Evolutionary conservation across 2,329 filamentous ascomycete species (phyloP), one percentile per base, ranked within the genome.

Genomic region (Botryotinia globosa): DNA sequence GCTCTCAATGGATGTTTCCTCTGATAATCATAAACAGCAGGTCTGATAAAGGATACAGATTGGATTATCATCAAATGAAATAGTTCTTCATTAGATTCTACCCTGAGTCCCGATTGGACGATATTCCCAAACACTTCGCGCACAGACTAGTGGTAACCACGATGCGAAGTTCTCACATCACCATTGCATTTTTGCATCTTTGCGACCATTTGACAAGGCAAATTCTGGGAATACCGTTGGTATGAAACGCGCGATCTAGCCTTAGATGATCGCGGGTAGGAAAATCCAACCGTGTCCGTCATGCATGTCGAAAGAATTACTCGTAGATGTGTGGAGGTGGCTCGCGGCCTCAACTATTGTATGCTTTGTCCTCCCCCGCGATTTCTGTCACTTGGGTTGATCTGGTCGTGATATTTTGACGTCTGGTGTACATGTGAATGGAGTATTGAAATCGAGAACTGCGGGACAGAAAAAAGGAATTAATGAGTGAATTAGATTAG

Each of bases 141-240:
- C 56, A 70, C 68, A 64, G 68, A 70, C 68, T 70, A 70, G 68
- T 56, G 48, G 65, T 56, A 39, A 56, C n/a, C n/a, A 67, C 42
- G 48, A 25, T 54, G 65, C 65, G 37, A 67, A 44, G 54, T 69
- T 69, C 22, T 61, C 34, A 63, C 39, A 63, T 70, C 32, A 37
- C 42, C 51, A 64, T 34, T 29, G 32, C 25, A 39, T 25, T 8
- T 39, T 63, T 42, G 10, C 58, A 63, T 67, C 56, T 54, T 22
- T 51, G 45, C 34, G 32, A 64, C 42, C 68, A 18, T 51, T 67
- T 29, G 39, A 32, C n/a, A 48, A 44, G 45, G 45, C 25, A 54
- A 54, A 67, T 7, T 67, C 37, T 54, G 34, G 29, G 64, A 20
- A 42, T 67, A 7, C 48, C 37, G 7, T 67, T 42, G 48, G 34